Base-by-base conservation (phyloP, 805 yeast species). In the Suhomyces xylopsoci region DNA sequence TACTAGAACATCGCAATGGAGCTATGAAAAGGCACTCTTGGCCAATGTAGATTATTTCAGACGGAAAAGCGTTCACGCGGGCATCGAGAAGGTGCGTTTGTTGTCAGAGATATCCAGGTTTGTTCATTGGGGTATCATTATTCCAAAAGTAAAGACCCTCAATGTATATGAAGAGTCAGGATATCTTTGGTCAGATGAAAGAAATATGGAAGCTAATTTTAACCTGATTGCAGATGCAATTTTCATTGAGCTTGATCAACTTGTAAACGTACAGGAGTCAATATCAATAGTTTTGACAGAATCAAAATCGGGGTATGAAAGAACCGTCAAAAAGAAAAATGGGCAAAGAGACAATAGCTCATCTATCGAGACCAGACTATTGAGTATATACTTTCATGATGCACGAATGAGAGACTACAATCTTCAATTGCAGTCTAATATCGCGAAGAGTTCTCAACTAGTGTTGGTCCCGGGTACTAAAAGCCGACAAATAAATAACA, bases 21-120 rank as follows among this genome's bases (percentile, higher is more conserved):
- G 72, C 51, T 58, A 70, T 1, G 67, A 67, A 14, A 51, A 57
- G n/a, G 71, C 62, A 0, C 50, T 73, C 8, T 61, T 67, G 0
- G 50, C 61, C 7, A 58, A 79, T 22, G 70, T 73, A 7, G 79
- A 77, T 52, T 79, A 74, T 64, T 57, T 65, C 2, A 68, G 73
- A 4, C 69, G 68, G 26, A 65, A 70, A 36, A 74, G 70, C 44
- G 61, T 75, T 1, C 79, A 73, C 53, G 61, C 70, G 44, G 77
- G 79, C 1, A 67, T 74, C 3, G 82, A 79, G 55, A 69, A 66
- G 25, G 65, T 77, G 15, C 61, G 77, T 50, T 55, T 78, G 15
- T 55, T 71, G 20, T 63, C 69, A 5, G 76, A 74, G 51, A 58
- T 74, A 7, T 66, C 78, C 19, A 57, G 59, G 40, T 62, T 68